phyloP scores from a whole-genome alignment of 2,329 filamentous ascomycete genomes.

The Colletotrichum kahawae region DNA sequence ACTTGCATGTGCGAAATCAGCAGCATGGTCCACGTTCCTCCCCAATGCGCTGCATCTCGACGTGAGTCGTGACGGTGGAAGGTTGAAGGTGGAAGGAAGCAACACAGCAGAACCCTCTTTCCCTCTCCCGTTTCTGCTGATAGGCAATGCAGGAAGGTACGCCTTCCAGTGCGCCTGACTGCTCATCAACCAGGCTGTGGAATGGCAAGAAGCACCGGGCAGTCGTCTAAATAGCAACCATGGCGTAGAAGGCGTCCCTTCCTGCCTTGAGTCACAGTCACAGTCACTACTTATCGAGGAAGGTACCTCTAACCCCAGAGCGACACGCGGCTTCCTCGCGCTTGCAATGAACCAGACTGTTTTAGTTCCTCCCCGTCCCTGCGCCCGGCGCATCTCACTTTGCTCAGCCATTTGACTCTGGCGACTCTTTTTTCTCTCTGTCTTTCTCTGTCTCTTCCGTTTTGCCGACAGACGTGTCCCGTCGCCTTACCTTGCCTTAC shows the following conservation, averaged over 20 bases:
- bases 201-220: not conserved
- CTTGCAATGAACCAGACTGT: not conserved
- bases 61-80: not conserved
- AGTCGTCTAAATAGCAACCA: not conserved
- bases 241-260: not conserved
- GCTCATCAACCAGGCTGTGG: not conserved
- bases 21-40: not conserved
- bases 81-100: not conserved
- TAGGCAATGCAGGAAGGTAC: not conserved
- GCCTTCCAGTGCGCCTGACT: not conserved
- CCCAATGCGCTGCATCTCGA: not conserved
- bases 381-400: not conserved
- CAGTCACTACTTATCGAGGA: not conserved
- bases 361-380: not conserved
- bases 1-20: not conserved
- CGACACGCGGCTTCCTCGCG: not conserved
- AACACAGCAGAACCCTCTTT: not conserved
- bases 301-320: not conserved
- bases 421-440: not conserved
- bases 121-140: not conserved
- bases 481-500: not conserved
- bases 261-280: not conserved
- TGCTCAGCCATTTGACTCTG: not conserved
- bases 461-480: not conserved
- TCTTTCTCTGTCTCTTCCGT: not conserved